Evolutionary conservation across 2,329 filamentous ascomycete genomes (phyloP).

Genomic region (Teratosphaeria destructans): DNA sequence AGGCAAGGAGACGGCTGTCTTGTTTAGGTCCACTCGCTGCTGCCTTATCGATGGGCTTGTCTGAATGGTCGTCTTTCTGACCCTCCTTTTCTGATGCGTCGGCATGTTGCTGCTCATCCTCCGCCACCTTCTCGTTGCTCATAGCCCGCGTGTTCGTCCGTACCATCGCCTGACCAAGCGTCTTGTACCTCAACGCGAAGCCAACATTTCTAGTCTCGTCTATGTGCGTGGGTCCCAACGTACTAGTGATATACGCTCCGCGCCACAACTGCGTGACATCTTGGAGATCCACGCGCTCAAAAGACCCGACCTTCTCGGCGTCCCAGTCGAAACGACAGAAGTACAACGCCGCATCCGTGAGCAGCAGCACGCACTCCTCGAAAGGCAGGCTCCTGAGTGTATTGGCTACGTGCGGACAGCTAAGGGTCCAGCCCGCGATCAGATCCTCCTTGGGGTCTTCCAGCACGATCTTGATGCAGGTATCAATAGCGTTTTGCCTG

Average conservation of each 20-base stretch:
- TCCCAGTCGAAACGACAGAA: conserved; percentile 91
- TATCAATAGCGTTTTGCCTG: conserved; percentile 80
- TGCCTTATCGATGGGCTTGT: conserved; percentile 10
- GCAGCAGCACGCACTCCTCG: conserved; percentile 76
- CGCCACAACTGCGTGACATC: conserved; percentile 63
- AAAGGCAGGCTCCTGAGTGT: conserved; percentile 59
- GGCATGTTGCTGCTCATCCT: conserved; percentile 20
- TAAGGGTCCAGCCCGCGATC: conserved; percentile 78
- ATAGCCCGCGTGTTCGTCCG: conserved; percentile 80
- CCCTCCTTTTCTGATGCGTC: conserved; percentile 3
- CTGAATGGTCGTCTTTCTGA: conserved; percentile 15
- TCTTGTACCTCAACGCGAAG: conserved; percentile 64
- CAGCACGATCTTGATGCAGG: conserved; percentile 76
- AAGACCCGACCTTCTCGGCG: conserved; percentile 85
- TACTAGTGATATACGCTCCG: conserved; percentile 85
- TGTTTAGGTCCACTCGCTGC: not conserved
- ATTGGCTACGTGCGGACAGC: conserved; percentile 63
- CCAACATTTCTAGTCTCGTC: conserved; percentile 76
- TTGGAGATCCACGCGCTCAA: conserved; percentile 71
- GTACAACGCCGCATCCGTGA: conserved; percentile 79
- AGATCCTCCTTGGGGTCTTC: conserved; percentile 72
- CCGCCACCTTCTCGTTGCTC: conserved; percentile 42
- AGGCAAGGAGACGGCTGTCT: conserved; percentile 36
- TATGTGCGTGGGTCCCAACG: conserved; percentile 64
- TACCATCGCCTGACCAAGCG: conserved; percentile 59